These are phyloP conservation scores for Manihot esculenta DNA, from an alignment of 441 rosid genomes.

Conservation along the genomic window DNA sequence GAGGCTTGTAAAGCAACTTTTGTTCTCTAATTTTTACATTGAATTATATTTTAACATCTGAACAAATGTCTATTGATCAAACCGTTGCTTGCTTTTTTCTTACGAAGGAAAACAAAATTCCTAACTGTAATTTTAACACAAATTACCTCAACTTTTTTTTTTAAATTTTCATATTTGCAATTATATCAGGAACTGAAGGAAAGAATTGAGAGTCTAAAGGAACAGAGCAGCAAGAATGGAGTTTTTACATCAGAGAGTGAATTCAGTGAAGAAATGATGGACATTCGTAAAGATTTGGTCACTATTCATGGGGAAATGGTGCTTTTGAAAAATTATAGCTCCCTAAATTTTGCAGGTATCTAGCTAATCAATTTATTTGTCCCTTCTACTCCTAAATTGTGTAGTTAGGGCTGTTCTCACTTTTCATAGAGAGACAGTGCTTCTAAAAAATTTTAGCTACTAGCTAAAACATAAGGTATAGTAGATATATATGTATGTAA, in stretches of 20 bases:
- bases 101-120: no score
- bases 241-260: constrained; percentile 62
- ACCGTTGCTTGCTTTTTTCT: no score
- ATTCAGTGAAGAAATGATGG: constrained; percentile 93
- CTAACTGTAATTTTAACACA: not conserved
- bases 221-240: constrained; percentile 50
- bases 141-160: not conserved
- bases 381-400: constrained; percentile 8
- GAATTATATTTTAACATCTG: not conserved
- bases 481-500: not conserved
- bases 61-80: not conserved
- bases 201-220: constrained; percentile 67
- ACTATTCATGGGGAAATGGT: constrained; percentile 97
- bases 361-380: constrained; percentile 7
- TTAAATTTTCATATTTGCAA: not conserved
- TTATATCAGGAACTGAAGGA: constrained; percentile 73
- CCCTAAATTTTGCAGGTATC: constrained; percentile 86
- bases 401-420: constrained; percentile 12
- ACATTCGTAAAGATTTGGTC: constrained; percentile 83
- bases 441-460: constrained; percentile 13
- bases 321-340: constrained; percentile 90
- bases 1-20: not conserved
- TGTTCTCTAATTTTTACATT: not conserved
- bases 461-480: constrained; percentile 12
- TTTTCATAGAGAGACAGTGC: constrained; percentile 17